Evolutionary conservation across 345 rosid species (phyloP).

Genomic region (Citrus inodora): DNA sequence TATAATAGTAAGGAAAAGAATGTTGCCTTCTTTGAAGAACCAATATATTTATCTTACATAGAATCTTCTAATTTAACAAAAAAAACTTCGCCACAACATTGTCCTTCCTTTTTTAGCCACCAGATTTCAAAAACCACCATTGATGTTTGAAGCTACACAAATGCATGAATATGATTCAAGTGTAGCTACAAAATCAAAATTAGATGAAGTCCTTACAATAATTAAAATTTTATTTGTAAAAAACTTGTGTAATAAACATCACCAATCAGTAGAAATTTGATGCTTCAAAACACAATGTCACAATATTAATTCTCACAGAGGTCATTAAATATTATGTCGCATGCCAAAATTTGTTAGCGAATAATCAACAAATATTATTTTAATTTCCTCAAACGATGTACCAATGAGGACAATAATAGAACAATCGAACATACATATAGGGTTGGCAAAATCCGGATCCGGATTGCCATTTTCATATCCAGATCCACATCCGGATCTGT

Average conservation of each 20-base stretch:
- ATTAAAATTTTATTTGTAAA: neutral
- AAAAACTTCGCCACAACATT: conserved; percentile 28
- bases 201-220: neutral
- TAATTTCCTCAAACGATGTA: no score
- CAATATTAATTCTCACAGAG: neutral
- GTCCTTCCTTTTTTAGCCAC: conserved; percentile 40
- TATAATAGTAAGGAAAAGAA: neutral
- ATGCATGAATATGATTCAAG: neutral
- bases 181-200: conserved; percentile 55
- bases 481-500: no score
- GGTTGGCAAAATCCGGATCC: no score
- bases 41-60: conserved; percentile 31
- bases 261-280: neutral
- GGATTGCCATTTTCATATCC: no score
- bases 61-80: conserved; percentile 34
- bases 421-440: no score
- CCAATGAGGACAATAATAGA: no score
- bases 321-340: no score
- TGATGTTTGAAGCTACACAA: conserved; percentile 60
- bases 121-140: conserved; percentile 34
- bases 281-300: neutral
- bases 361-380: no score
- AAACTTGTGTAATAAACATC: no score
- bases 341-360: no score
- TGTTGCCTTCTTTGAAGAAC: conserved; percentile 51